Base-by-base conservation (phyloP, 2,329 filamentous ascomycete species). In the Raffaelea albimanens region DNA sequence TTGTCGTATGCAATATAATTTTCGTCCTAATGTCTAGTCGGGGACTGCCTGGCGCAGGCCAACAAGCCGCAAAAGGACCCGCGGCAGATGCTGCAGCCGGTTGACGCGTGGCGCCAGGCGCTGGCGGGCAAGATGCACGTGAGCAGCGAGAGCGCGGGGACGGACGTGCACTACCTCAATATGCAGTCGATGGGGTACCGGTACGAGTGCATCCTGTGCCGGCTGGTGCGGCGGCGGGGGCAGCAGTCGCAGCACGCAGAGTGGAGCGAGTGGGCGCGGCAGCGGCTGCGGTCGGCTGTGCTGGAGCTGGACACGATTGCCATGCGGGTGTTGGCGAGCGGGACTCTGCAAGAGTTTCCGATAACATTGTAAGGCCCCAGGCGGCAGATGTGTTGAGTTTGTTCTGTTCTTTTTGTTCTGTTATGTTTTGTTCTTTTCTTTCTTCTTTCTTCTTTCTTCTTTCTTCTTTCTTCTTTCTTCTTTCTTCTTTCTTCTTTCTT, bases 161-260 rank as follows among this genome's bases (percentile, higher is more conserved):
- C 54, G 48, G 53, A 56, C 45, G 50, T 56, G 43, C 54, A 55
- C 51, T 56, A 55, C 50, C 53, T 56, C 44, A 53, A 53, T 47
- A 47, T 52, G 49, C 51, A 55, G 55, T 49, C 54, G 43, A 52
- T 54, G 49, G 55, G 54, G 47, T 56, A 56, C 47, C 52, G 54
- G 48, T 56, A 53, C 51, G 53, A 55, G 51, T 53, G 49, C 44
- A 51, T 56, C 49, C 51, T 56, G 51, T 56, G 54, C 51, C 54
- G 54, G 48, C 51, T 55, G 45, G 53, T 56, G 49, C 51, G 54
- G 52, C 51, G 54, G 48, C 40, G 47, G 49, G 53, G 43, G 51
- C 53, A 53, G 49, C 49, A 53, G 47, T 53, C 49, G 51, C 49
- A 22, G 48, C 51, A 52, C 51, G 43, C 42, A 43, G 49, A 56